phyloP scores from a whole-genome alignment of 2,329 filamentous ascomycete genomes.

The Chaetothyriales sp. region DNA sequence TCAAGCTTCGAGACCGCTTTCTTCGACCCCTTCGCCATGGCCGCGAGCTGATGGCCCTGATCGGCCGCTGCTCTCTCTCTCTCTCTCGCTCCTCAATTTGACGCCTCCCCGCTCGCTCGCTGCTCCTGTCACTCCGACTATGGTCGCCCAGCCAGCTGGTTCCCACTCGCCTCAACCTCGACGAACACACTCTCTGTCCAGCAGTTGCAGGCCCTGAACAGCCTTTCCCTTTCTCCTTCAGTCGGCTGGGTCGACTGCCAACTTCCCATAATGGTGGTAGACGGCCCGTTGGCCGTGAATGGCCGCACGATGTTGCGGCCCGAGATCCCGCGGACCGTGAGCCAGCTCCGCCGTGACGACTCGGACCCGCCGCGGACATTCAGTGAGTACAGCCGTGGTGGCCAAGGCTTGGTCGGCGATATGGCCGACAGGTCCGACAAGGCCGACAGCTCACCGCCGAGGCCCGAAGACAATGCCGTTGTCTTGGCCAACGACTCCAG shows the following conservation, averaged over 20 bases:
- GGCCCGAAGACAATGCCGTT: conserved; percentile 1
- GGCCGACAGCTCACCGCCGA: conserved; percentile 7
- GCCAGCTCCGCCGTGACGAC: neutral
- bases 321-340: neutral
- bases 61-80: neutral
- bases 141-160: neutral
- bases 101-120: neutral
- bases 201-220: neutral
- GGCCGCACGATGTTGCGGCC: neutral
- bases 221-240: neutral
- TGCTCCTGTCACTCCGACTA: neutral
- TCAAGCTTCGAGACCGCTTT: neutral
- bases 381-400: conserved; percentile 10
- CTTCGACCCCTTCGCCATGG: neutral
- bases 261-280: neutral
- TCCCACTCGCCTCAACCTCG: neutral
- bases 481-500: conserved; percentile 3
- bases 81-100: neutral
- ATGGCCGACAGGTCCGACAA: neutral
- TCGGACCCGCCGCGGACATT: conserved; percentile 7
- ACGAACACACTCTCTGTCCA: neutral
- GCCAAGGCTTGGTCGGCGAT: conserved; percentile 7
- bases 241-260: neutral
- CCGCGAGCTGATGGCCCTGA: neutral
- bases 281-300: neutral